These are phyloP conservation scores for Phytophthora cryptogea DNA, from an alignment of 352 stramenopile genomes.

Conservation along the genomic window DNA sequence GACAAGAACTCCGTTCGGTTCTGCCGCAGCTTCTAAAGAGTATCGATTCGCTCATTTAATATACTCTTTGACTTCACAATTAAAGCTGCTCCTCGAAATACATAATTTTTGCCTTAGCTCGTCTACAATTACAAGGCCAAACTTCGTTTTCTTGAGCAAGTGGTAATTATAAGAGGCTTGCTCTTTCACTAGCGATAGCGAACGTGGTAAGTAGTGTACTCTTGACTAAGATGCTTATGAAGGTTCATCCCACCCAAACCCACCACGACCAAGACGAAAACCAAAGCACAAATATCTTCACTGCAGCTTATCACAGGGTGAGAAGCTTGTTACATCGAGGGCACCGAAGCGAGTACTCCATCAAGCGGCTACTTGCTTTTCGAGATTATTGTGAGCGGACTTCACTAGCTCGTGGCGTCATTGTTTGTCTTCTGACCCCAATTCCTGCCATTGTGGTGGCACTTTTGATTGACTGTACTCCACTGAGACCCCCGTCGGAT, in stretches of 20 bases:
- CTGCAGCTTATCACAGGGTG: background rate
- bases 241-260: background rate
- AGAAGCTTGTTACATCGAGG: constrained; percentile 6
- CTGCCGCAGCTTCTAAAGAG: constrained; percentile 49
- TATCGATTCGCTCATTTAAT: constrained; percentile 31
- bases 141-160: constrained; percentile 1
- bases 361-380: constrained; percentile 15
- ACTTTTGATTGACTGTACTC: constrained; percentile 23
- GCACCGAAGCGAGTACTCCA: constrained; percentile 12
- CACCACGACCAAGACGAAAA: background rate
- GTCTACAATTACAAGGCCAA: background rate
- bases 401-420: background rate
- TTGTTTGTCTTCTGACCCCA: constrained; percentile 13
- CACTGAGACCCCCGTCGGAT: constrained; percentile 12
- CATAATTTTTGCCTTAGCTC: too few relatives aligned
- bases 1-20: constrained; percentile 46
- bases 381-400: constrained; percentile 9
- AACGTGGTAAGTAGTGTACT: background rate
- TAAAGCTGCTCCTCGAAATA: background rate
- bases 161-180: background rate
- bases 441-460: constrained; percentile 14
- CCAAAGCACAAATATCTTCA: background rate
- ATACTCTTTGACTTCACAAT: background rate
- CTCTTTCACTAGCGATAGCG: background rate
- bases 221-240: background rate